Conservation (phyloP, 2,329 filamentous ascomycete species). For the Metarhizium brunneum region DNA sequence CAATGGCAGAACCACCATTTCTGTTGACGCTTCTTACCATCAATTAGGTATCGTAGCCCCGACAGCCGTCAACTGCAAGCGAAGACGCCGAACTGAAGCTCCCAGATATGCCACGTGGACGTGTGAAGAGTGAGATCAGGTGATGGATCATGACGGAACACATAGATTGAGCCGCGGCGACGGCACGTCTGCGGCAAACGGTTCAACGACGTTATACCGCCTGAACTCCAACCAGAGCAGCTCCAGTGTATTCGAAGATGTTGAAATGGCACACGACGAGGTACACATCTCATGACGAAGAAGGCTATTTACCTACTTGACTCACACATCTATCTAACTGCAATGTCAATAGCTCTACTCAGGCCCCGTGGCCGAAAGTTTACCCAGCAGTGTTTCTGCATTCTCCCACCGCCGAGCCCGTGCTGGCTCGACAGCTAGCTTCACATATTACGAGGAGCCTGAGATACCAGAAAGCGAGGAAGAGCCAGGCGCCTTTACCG, state of each 20-base stretch:
- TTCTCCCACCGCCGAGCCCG: slow-evolving; percentile 78
- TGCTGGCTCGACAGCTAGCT: slow-evolving; percentile 79
- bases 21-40: not conserved
- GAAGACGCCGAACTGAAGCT: not conserved
- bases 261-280: slow-evolving; percentile 98
- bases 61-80: not conserved
- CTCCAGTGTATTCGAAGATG: slow-evolving; percentile 80
- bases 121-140: not conserved
- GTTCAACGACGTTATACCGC: slow-evolving; percentile 36
- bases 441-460: slow-evolving; percentile 70
- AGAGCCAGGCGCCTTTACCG: slow-evolving; percentile 20
- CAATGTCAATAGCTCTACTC: slow-evolving; percentile 59
- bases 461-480: slow-evolving; percentile 21
- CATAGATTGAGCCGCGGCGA: not conserved
- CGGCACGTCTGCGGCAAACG: not conserved
- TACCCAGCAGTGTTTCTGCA: slow-evolving; percentile 88
- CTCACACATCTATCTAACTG: not conserved
- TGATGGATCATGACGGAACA: slow-evolving; percentile 3
- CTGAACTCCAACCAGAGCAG: slow-evolving; percentile 62
- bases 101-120: slow-evolving; percentile 1
- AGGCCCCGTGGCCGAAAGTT: slow-evolving; percentile 86
- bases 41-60: not conserved
- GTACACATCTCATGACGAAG: slow-evolving; percentile 29
- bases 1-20: too few species aligned
- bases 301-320: not conserved